These are phyloP conservation scores for Ganoderma sp. DNA, from an alignment of 1,284 basidiomycete genomes.

Conservation along the genomic window DNA sequence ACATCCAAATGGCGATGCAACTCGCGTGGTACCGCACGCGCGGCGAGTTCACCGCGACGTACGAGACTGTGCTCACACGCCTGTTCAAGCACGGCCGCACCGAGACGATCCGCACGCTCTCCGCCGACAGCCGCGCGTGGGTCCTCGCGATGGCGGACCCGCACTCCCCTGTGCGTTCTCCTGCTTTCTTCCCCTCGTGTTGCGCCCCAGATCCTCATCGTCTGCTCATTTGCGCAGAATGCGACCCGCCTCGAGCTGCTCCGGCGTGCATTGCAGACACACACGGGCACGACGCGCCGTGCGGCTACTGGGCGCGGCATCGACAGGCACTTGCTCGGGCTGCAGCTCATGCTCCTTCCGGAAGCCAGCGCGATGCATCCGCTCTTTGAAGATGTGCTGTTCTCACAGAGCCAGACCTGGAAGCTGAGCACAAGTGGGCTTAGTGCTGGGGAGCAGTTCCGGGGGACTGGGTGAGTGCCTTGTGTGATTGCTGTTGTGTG, in stretches of 20 bases:
- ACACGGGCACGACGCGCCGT: conserved; percentile 78
- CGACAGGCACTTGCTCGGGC: conserved; percentile 91
- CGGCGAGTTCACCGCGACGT: conserved; percentile 85
- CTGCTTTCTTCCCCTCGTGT: neutral
- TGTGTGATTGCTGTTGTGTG: no score
- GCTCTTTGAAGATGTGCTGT: conserved; percentile 83
- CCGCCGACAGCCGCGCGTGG: conserved; percentile 79
- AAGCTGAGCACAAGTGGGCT: conserved; percentile 92
- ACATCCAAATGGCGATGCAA: conserved; percentile 92
- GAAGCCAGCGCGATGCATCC: conserved; percentile 49
- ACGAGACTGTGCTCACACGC: conserved; percentile 95
- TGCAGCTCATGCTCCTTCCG: conserved; percentile 68
- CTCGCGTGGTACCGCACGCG: conserved; percentile 89
- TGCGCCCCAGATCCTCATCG: neutral
- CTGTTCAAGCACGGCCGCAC: conserved; percentile 91
- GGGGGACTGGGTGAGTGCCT: conserved; percentile 77
- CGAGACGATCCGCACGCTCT: conserved; percentile 88
- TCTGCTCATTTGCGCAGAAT: conserved; percentile 14
- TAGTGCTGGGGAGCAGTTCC: conserved; percentile 86
- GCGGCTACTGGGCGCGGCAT: conserved; percentile 87
- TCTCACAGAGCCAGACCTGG: conserved; percentile 84
- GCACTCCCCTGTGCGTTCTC: conserved; percentile 50
- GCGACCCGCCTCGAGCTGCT: conserved; percentile 51
- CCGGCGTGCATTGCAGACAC: conserved; percentile 72
- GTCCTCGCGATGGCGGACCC: conserved; percentile 79